A percentile compares a stretch with the other conserved stretches of the same genome.
These are phyloP conservation scores for Colletotrichum tropicicola DNA, from an alignment of 2,329 filamentous ascomycete species.

Conservation along the genomic window DNA sequence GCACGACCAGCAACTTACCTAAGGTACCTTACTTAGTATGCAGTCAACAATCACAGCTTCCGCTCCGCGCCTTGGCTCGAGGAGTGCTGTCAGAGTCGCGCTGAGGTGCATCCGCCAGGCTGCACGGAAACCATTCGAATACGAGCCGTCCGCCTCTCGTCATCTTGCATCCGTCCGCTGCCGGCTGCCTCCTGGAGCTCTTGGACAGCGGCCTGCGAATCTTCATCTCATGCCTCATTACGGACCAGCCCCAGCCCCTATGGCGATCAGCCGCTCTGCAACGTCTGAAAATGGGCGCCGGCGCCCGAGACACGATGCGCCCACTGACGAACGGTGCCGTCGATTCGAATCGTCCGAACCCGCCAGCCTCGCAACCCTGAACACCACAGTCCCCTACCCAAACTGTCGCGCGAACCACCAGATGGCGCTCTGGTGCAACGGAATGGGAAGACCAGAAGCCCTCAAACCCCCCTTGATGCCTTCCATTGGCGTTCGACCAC, in stretches of 20 bases:
- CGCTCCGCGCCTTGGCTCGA: constrained; percentile 12
- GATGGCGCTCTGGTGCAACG: neutral
- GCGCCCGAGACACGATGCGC: constrained; percentile 8
- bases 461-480: neutral
- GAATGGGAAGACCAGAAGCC: neutral
- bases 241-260: neutral
- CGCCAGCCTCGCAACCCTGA: neutral
- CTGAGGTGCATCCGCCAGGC: no score
- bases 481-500: constrained; percentile 6
- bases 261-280: constrained; percentile 10
- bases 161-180: no score
- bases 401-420: neutral
- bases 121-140: neutral
- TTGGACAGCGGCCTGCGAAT: no score
- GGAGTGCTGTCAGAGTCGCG: neutral
- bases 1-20: neutral
- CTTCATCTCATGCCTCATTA: neutral
- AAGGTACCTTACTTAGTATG: neutral
- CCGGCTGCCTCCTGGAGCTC: no score
- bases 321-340: constrained; percentile 3
- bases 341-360: constrained; percentile 8
- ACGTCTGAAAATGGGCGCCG: neutral
- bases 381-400: neutral
- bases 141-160: no score
- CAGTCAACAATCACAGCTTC: neutral